Base-by-base conservation (phyloP, 495 filamentous ascomycete species). In the Penicillium simplicissimum region DNA sequence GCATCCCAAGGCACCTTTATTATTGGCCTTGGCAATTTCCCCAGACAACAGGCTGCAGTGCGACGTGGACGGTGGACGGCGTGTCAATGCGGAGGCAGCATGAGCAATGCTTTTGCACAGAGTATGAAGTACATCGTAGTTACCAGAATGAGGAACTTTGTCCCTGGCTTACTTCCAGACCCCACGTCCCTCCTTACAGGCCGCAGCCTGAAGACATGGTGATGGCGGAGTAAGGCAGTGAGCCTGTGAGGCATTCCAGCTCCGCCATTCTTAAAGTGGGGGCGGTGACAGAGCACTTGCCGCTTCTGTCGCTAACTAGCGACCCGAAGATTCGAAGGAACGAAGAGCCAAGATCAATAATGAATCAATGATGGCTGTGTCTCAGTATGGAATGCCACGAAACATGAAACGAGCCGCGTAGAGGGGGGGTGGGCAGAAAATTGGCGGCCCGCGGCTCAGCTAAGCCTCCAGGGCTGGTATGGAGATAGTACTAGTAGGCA, bases 391-490 rank as follows among this genome's bases (percentile, higher is more conserved):
- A 53, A 53, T 52, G 51, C 51, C 33, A 48, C 45, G 31, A 53
- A 45, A 45, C 17, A 45, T 53, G 51, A 53, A 53, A 53, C 49
- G 25, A n/a, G 49, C 49, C 33, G 49, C 51, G n/a, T 17, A 36
- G 33, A 14, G 8, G n/a, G n/a, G n/a, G n/a, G n/a, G n/a, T n/a
- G n/a, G 11, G n/a, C 23, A 17, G 9, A 52, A 52, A 52, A 19
- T 36, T 36, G 31, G 51, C 51, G 51, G 31, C 49, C 35, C 49
- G 49, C 15, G 28, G 52, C 52, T 19, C 38, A 37, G 15, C 52
- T 54, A 54, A 19, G n/a, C 52, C 35, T 17, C n/a, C n/a, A n/a
- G n/a, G n/a, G n/a, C n/a, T n/a, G 14, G 10, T 5, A 14, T 28
- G 25, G 25, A 28, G 25, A 28, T 28, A 28, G 25, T 28, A 28